phyloP scores from a whole-genome alignment of 2,329 filamentous ascomycete species.

The Thielaviopsis cerberus region DNA sequence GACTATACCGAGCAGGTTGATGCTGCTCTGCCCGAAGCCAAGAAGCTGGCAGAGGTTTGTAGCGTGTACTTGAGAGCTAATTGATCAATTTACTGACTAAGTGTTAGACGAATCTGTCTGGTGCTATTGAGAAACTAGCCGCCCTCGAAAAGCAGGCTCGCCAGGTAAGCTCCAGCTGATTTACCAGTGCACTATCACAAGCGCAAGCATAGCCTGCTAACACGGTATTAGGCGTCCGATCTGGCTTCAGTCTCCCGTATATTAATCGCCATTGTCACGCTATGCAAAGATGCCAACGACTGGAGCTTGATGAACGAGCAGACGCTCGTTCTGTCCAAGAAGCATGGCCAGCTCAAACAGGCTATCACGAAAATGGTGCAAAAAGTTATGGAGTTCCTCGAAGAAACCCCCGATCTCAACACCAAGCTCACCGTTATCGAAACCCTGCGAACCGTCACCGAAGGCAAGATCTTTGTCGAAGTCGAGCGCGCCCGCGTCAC shows the following conservation, averaged over 20 bases:
- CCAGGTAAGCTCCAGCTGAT: slow-evolving; percentile 42
- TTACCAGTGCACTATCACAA: slow-evolving; percentile 14
- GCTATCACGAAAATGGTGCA: slow-evolving; percentile 99
- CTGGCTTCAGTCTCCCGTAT: slow-evolving; percentile 84
- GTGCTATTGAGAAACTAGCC: slow-evolving; percentile 82
- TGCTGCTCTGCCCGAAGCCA: slow-evolving; percentile 72
- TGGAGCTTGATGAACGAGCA: slow-evolving; percentile 95
- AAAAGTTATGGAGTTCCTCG: slow-evolving; percentile 79
- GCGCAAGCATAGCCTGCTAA: slow-evolving; percentile 14
- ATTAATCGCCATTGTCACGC: slow-evolving; percentile 71
- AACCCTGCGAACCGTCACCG: slow-evolving; percentile 84
- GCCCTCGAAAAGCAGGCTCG: slow-evolving; percentile 88
- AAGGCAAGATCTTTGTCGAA: slow-evolving; percentile 99
- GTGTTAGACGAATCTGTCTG: slow-evolving; percentile 53
- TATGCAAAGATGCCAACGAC: slow-evolving; percentile 82
- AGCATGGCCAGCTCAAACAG: slow-evolving; percentile 98
- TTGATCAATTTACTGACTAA: slow-evolving; percentile 8
- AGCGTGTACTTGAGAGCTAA: slow-evolving; percentile 10
- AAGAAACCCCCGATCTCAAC: slow-evolving; percentile 66
- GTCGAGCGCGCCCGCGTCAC: slow-evolving; percentile 93
- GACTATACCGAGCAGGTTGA: slow-evolving; percentile 96
- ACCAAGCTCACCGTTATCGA: slow-evolving; percentile 89
- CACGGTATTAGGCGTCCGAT: slow-evolving; percentile 59
- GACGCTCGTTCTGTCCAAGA: slow-evolving; percentile 88
- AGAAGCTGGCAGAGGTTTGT: slow-evolving; percentile 73